Conservation (phyloP, 331 rosid species). For the Acacia concinna region DNA sequence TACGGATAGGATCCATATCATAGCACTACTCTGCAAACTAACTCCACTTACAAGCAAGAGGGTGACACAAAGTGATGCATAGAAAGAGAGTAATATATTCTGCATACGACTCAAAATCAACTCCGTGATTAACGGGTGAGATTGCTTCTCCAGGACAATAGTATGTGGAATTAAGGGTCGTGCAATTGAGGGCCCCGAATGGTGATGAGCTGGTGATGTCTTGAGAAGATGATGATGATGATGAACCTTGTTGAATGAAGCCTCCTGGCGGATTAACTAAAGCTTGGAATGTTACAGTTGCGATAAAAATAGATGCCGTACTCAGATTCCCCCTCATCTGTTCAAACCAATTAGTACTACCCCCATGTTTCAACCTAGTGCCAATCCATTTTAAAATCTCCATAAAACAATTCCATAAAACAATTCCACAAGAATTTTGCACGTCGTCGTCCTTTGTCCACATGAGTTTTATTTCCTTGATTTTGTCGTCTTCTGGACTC, state of each 20-base stretch:
- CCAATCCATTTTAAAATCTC: too few relatives aligned
- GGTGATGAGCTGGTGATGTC: too few relatives aligned
- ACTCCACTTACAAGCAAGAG: conserved; percentile 17
- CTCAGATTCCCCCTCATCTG: not conserved
- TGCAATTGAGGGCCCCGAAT: too few relatives aligned
- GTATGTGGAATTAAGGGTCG: too few relatives aligned
- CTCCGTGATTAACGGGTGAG: too few relatives aligned
- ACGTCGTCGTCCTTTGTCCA: not conserved
- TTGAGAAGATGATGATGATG: too few relatives aligned
- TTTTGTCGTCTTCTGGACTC: not conserved
- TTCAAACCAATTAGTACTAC: not conserved
- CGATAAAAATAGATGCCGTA: not conserved
- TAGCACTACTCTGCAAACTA: not conserved
- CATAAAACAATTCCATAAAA: too few relatives aligned
- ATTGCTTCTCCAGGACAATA: too few relatives aligned
- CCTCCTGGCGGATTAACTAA: not conserved
- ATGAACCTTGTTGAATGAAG: not conserved
- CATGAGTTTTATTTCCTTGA: not conserved
- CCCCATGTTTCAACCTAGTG: not conserved
- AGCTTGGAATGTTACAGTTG: not conserved
- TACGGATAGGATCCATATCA: too few relatives aligned
- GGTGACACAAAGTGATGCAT: conserved; percentile 1
- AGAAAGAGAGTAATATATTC: not conserved
- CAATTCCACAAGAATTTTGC: too few relatives aligned
- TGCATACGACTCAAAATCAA: too few relatives aligned